These are phyloP conservation scores for Nicotiana sylvestris DNA, from an alignment of 257 asterid genomes.

Conservation along the genomic window DNA sequence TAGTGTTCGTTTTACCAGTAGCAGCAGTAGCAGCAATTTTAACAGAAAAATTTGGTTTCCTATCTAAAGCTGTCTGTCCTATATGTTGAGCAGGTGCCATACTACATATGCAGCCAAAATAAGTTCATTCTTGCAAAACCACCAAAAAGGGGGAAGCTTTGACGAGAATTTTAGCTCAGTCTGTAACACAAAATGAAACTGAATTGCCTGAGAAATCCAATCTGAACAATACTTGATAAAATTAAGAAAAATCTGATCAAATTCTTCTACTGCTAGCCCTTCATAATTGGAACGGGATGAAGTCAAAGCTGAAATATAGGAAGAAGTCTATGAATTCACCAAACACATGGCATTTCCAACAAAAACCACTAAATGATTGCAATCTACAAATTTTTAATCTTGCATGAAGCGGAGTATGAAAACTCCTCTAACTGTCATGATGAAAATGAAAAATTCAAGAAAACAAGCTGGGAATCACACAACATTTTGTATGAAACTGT, in stretches of 20 bases:
- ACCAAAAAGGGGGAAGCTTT: neutral
- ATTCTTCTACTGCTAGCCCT: neutral
- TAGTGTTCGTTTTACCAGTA: neutral
- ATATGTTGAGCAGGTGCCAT: conserved; percentile 6
- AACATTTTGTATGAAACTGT: neutral
- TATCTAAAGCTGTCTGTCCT: neutral
- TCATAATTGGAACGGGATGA: neutral
- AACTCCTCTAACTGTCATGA: neutral
- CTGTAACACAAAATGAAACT: neutral
- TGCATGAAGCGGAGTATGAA: neutral
- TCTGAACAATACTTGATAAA: neutral
- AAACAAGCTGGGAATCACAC: neutral
- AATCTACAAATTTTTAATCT: neutral
- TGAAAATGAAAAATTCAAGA: neutral
- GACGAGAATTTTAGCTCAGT: neutral
- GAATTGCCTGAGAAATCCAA: neutral
- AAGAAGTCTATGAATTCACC: neutral
- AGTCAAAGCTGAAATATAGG: neutral
- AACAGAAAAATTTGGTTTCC: neutral
- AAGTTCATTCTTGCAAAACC: neutral
- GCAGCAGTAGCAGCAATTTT: neutral
- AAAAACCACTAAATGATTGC: neutral
- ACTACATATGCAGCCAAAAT: neutral
- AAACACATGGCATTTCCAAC: neutral
- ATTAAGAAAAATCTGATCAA: neutral